Conservation (phyloP, 2,329 filamentous ascomycete genomes). For the Drechslerella coelobrocha region DNA sequence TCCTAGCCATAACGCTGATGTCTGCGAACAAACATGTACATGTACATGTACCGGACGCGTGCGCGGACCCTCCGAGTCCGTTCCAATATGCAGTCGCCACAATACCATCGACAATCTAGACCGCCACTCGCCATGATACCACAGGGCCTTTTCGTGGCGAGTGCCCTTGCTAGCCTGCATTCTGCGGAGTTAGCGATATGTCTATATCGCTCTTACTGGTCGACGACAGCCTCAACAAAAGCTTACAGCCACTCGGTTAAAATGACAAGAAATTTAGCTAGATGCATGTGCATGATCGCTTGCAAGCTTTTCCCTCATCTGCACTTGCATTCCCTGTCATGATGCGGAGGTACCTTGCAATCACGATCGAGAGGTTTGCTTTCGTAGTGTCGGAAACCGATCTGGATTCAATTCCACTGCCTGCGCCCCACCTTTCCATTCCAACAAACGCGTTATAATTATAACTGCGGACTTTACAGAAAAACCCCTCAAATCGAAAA, state of each 20-base stretch:
- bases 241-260: constrained; percentile 8
- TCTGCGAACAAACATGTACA: too few relatives aligned
- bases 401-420: not conserved
- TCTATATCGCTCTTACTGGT: too few relatives aligned
- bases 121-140: not conserved
- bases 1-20: too few relatives aligned
- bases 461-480: not conserved
- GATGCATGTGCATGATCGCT: not conserved
- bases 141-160: not conserved
- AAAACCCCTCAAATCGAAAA: not conserved
- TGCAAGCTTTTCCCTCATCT: not conserved
- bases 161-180: not conserved
- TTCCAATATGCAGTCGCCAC: not conserved
- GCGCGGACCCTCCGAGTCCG: not conserved
- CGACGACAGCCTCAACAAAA: too few relatives aligned
- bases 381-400: constrained; percentile 4
- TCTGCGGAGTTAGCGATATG: not conserved
- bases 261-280: constrained; percentile 10
- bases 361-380: not conserved
- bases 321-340: not conserved
- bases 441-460: not conserved
- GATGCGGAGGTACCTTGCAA: constrained; percentile 1
- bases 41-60: not conserved
- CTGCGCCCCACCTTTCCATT: not conserved
- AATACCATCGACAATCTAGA: not conserved